Evolutionary conservation across 139 green algal species (phyloP).

Genomic region (Chlorella sp.): DNA sequence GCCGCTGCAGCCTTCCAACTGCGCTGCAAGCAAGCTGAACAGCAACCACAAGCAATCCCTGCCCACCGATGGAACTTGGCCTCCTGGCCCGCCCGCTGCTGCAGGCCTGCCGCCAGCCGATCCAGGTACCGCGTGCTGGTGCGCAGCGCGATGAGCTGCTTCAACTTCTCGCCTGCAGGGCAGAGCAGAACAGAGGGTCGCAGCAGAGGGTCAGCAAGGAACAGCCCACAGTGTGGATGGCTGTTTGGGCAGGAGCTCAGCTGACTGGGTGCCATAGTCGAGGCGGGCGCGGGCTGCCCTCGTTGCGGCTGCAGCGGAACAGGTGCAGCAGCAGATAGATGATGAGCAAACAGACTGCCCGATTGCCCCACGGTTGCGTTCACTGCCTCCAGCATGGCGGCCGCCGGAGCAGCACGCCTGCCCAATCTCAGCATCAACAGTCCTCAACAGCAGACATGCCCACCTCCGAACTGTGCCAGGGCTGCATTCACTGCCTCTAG

Average conservation of each 20-base stretch:
- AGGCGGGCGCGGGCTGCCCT: no score
- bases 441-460: no score
- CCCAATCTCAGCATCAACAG: no score
- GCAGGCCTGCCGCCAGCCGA: slow-evolving; percentile 22
- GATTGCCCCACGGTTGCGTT: background rate
- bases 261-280: no score
- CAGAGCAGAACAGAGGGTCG: no score
- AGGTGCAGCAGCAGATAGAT: no score
- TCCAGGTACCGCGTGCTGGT: slow-evolving; percentile 30
- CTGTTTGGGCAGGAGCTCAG: no score
- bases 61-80: slow-evolving; percentile 28
- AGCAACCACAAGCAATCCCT: no score
- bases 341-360: background rate
- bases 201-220: no score
- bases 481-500: background rate
- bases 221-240: no score
- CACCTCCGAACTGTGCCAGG: slow-evolving; percentile 22
- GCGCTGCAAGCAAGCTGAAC: background rate
- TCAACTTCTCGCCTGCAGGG: slow-evolving; percentile 15
- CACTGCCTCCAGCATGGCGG: background rate
- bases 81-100: slow-evolving; percentile 32
- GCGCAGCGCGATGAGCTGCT: slow-evolving; percentile 30
- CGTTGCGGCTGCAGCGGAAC: no score
- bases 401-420: no score
- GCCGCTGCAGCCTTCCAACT: background rate